phyloP scores from a whole-genome alignment of 495 filamentous ascomycete species.

The Aspergillus conjunctus region DNA sequence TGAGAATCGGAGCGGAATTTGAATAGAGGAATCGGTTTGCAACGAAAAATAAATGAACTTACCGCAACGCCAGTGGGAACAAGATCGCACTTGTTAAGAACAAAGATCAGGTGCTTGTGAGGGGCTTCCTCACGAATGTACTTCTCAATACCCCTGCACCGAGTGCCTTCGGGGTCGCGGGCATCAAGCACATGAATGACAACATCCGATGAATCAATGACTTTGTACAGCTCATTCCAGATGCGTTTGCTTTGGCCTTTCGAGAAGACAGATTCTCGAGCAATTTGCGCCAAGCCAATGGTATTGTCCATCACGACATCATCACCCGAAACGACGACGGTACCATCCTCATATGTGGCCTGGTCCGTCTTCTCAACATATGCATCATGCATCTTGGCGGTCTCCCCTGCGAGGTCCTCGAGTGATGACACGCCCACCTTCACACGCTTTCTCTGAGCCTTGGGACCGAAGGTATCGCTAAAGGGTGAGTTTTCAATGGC shows the following conservation, averaged over 20 bases:
- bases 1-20: conserved; percentile 17
- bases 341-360: conserved; percentile 69
- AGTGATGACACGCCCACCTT: conserved; percentile 81
- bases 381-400: conserved; percentile 70
- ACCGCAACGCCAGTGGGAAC: conserved; percentile 93
- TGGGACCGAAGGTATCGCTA: conserved; percentile 88
- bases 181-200: conserved; percentile 94
- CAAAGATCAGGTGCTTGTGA: conserved; percentile 91
- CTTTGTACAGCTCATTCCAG: conserved; percentile 99
- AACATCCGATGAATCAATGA: conserved; percentile 95
- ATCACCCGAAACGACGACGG: conserved; percentile 53
- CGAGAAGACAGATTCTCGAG: conserved; percentile 84
- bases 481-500: conserved; percentile 84
- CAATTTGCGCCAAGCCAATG: conserved; percentile 58
- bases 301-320: conserved; percentile 52
- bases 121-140: conserved; percentile 91
- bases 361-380: conserved; percentile 80
- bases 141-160: conserved; percentile 88
- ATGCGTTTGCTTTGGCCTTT: conserved; percentile 95
- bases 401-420: conserved; percentile 79
- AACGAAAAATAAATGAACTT: conserved; percentile 54
- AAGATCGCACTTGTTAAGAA: conserved; percentile 94
- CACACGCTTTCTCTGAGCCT: conserved; percentile 86
- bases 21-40: conserved; percentile 18
- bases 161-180: conserved; percentile 85